phyloP scores from a whole-genome alignment of 2,329 filamentous ascomycete genomes.

The Coniochaeta hoffmannii region DNA sequence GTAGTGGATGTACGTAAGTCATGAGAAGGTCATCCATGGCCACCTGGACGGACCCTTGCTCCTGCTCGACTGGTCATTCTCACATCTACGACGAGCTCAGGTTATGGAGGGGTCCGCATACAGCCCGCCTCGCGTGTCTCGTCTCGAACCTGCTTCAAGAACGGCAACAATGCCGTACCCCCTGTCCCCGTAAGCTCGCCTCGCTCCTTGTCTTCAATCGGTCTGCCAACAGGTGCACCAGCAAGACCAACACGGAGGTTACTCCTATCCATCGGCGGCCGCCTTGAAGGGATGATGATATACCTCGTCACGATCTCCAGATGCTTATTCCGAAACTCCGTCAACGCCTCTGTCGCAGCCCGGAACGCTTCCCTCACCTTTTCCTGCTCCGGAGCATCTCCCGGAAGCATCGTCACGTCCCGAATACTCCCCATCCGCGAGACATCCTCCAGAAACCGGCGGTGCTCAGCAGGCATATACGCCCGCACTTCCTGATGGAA shows the following conservation, averaged over 20 bases:
- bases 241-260: neutral
- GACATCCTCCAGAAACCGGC: conserved; percentile 68
- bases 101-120: neutral
- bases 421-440: conserved; percentile 56
- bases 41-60: neutral
- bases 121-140: conserved; percentile 51
- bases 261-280: conserved; percentile 16
- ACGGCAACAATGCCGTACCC: conserved; percentile 80
- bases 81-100: neutral
- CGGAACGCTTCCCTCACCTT: conserved; percentile 49
- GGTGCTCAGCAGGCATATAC: conserved; percentile 86
- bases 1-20: too few relatives aligned
- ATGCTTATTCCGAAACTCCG: conserved; percentile 73
- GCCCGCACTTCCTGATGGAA: conserved; percentile 64
- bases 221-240: neutral
- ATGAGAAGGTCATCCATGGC: too few relatives aligned
- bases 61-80: neutral
- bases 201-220: neutral
- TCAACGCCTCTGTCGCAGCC: conserved; percentile 66
- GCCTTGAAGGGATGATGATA: conserved; percentile 70
- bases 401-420: conserved; percentile 49
- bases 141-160: conserved; percentile 81
- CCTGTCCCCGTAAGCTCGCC: conserved; percentile 70
- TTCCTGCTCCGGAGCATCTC: conserved; percentile 37
- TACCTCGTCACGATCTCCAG: conserved; percentile 86